phyloP scores from a whole-genome alignment of 345 rosid genomes.

The Fremontodendron californicum region DNA sequence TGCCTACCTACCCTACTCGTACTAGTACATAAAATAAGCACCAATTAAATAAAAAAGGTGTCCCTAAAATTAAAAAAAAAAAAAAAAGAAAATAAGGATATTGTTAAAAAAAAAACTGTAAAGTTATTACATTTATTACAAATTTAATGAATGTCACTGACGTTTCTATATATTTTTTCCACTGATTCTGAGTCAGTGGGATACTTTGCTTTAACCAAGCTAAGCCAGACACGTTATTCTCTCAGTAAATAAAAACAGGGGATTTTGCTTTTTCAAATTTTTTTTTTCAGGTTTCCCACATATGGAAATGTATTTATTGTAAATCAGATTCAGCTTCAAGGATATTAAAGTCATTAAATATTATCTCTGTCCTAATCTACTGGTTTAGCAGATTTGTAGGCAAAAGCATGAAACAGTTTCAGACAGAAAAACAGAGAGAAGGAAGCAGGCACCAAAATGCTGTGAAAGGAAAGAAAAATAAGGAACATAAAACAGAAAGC shows the following conservation, averaged over 20 bases:
- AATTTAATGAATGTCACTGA: background rate
- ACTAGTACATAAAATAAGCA: no score
- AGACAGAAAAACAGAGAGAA: conserved; percentile 11
- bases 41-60: no score
- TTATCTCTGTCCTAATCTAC: background rate
- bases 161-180: conserved; percentile 1
- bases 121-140: background rate
- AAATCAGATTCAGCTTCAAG: background rate
- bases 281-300: background rate
- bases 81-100: no score
- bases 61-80: background rate
- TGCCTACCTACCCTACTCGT: no score
- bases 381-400: conserved; percentile 22
- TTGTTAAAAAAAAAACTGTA: no score
- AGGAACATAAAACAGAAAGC: conserved; percentile 15
- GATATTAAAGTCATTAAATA: conserved; percentile 15
- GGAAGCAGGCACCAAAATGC: background rate
- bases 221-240: conserved; percentile 7
- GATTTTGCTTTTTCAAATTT: background rate
- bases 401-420: conserved; percentile 17
- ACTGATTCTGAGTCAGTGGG: conserved; percentile 19
- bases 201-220: conserved; percentile 10
- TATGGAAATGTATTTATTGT: background rate
- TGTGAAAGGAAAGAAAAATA: background rate
- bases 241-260: background rate